Evolutionary conservation across 805 yeast species (phyloP).

Genomic region (Candida argentea): DNA sequence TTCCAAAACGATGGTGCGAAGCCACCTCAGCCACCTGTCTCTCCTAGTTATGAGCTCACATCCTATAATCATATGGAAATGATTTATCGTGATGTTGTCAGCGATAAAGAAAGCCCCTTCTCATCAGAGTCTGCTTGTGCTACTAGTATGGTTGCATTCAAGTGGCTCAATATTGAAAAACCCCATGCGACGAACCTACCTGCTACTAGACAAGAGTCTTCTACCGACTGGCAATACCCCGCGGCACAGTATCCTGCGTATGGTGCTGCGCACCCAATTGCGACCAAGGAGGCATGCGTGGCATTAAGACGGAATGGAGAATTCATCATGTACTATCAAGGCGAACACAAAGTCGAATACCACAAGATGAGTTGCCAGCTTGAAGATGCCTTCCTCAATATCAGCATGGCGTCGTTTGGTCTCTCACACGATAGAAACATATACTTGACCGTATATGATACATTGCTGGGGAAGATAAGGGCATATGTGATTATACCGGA

Average conservation of each 20-base stretch:
- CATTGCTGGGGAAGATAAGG: constrained; percentile 23
- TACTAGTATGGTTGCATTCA: constrained; percentile 35
- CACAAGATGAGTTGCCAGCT: constrained; percentile 24
- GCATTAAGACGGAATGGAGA: constrained; percentile 56
- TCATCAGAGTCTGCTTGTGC: constrained; percentile 5
- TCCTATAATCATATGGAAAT: constrained; percentile 37
- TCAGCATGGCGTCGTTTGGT: constrained; percentile 41
- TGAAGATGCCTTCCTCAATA: constrained; percentile 13
- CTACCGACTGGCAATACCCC: constrained; percentile 37
- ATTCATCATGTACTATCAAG: constrained; percentile 52
- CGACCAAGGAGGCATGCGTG: constrained; percentile 61
- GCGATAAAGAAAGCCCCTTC: constrained; percentile 6
- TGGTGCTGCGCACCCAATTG: constrained; percentile 60
- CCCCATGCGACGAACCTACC: constrained; percentile 52
- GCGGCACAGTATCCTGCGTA: constrained; percentile 49
- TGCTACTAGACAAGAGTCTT: constrained; percentile 25
- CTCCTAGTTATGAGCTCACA: constrained; percentile 33
- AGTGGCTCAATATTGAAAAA: constrained; percentile 72
- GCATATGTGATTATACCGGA: constrained; percentile 36
- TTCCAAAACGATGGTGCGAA: constrained; percentile 7
- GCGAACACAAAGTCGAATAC: constrained; percentile 52
- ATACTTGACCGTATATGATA: constrained; percentile 32
- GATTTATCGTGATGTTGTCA: constrained; percentile 33
- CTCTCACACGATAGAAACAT: constrained; percentile 38
- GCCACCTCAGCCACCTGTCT: constrained; percentile 5